Base-by-base conservation (phyloP, 2,329 filamentous ascomycete species). In the Pseudofabraea citricarpa region DNA sequence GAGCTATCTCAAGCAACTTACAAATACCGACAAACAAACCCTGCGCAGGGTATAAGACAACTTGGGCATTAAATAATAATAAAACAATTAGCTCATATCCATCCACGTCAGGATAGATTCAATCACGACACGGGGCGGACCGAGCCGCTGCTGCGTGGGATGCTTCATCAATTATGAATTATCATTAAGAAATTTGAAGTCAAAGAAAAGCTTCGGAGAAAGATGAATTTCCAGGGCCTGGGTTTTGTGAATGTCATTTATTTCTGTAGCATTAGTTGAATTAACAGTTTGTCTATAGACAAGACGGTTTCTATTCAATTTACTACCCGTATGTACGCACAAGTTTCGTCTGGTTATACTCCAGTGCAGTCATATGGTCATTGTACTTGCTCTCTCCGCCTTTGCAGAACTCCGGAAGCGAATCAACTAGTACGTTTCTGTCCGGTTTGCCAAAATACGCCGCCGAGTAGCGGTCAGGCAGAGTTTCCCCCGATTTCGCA, bases 341-440 rank as follows among this genome's bases (percentile, higher is more conserved):
- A 6, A 41, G 26, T 33, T 41, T 41, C 16, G 39, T 21, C 18
- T 41, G 39, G 15, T 41, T 41, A 20, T 41, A 41, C 18, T 41
- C 24, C 18, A 31, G 24, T 27, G 39, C 39, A 31, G 18, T 41
- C 39, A 41, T 41, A 41, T 41, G 39, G 20, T 41, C 39, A 18
- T 41, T 31, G 18, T 32, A 31, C n/a, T 22, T 41, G 15, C 24
- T 10, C 18, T 32, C n/a, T 33, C 16, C 39, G 23, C 24, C 27
- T 37, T 15, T 40, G 12, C 21, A 40, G 21, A 26, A 40, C 23
- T 31, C 37, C 22, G 22, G 37, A 18, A 40, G 37, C 16, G 23
- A 15, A 12, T 40, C 37, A 19, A 40, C 37, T 9, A 31, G n/a
- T 15, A 27, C 26, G 13, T n/a, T 4, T 40, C 37, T 26, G 18